Evolutionary conservation across 176 grass and related monocot genomes (phyloP), one percentile per base, ranked within the genome.

Genomic region (Eremochloa ophiuroides): DNA sequence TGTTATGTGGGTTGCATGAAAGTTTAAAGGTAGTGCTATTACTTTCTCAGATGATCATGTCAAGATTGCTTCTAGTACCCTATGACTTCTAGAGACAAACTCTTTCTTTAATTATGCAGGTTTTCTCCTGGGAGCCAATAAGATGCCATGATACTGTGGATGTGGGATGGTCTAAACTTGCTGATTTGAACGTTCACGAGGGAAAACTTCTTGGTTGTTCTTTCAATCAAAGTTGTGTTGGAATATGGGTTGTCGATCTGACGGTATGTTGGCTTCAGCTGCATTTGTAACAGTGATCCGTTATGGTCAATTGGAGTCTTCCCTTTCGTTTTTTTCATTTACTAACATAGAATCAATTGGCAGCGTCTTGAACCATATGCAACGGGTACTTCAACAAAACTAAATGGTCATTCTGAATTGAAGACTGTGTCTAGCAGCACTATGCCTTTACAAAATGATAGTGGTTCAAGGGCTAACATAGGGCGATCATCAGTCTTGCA

Each of bases 151-250:
- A 99, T 69, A 89, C 97, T 73, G 91, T 99, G 7, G 97, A 96
- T 86, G 91, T 99, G 38, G 97, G 97, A 62, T 99, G 97, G 97
- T 99, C 97, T 69, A 95, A 76, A 88, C 39, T 99, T 67, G 94
- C 97, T 85, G 97, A 99, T 91, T 81, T 96, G 50, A 99, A 99
- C 81, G 88, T 93, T 23, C 97, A 99, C 14, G 97, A 99, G 76
- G 91, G 93, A 70, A 99, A 99, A 94, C 93, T 96, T 87, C 91
- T 99, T 82, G 97, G 97, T 68, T 99, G 97, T 83, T 99, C 97
- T 62, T 99, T 86, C 46, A 99, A 99, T 90, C 97, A 96, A 83
- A 95, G 97, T 86, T 99, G 93, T 99, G 97, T 99, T 85, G 97
- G 93, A 86, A 88, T 99, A 84, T 99, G 97, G 97, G 93, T 99